phyloP scores from a whole-genome alignment of 176 grass and related monocot species.

The Oryza glumipatula region DNA sequence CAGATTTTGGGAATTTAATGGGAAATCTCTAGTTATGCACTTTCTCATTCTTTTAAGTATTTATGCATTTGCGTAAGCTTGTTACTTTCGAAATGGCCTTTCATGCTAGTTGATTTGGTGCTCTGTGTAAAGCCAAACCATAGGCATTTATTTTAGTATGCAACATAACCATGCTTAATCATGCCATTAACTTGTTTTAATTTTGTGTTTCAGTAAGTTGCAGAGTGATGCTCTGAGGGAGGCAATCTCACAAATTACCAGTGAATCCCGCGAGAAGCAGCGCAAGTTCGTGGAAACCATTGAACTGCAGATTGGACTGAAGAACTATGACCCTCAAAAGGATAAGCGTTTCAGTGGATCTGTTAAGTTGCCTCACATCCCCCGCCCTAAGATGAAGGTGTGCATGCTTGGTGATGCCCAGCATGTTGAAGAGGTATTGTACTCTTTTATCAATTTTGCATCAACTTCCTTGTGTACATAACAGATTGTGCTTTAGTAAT shows the following conservation, averaged over 20 bases:
- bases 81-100: background rate
- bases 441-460: background rate
- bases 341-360: conserved; percentile 76
- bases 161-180: background rate
- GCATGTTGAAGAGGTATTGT: conserved; percentile 67
- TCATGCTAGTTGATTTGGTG: background rate
- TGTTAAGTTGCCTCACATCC: conserved; percentile 71
- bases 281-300: conserved; percentile 67
- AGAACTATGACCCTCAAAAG: conserved; percentile 88
- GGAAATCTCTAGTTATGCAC: background rate
- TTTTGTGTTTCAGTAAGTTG: conserved; percentile 58
- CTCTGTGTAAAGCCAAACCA: background rate
- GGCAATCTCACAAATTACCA: conserved; percentile 51
- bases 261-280: conserved; percentile 57
- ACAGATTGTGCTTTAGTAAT: background rate
- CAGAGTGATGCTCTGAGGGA: conserved; percentile 59
- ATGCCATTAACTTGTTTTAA: background rate
- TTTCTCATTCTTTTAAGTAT: background rate
- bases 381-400: conserved; percentile 78
- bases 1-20: background rate
- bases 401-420: conserved; percentile 87
- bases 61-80: background rate
- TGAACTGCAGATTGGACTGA: conserved; percentile 73
- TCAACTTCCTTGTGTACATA: background rate
- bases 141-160: background rate